Conservation (phyloP, 768 basidiomycete species). For the Mycena belliarum region DNA sequence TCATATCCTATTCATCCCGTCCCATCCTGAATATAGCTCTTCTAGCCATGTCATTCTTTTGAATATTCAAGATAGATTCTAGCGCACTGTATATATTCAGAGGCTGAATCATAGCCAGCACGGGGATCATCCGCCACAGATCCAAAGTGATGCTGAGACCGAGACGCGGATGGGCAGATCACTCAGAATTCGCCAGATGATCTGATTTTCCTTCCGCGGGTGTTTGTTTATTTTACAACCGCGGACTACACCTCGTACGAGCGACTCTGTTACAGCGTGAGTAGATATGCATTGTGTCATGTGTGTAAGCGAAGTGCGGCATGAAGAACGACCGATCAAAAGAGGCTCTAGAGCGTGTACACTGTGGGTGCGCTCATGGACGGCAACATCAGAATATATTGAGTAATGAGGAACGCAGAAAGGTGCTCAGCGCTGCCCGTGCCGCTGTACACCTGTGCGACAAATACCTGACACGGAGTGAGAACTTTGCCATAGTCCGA, state of each 20-base stretch:
- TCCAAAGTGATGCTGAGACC: no score
- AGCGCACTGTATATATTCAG: no score
- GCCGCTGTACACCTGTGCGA: constrained; percentile 68
- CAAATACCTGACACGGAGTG: constrained; percentile 44
- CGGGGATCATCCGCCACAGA: no score
- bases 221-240: neutral
- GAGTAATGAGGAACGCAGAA: constrained; percentile 64
- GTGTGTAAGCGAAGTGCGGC: neutral
- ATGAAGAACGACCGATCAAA: constrained; percentile 27
- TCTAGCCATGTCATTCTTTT: no score
- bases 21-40: no score
- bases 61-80: no score
- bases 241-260: neutral
- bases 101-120: no score
- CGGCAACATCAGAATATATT: constrained; percentile 53
- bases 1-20: no score
- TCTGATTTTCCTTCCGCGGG: no score
- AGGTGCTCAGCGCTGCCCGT: constrained; percentile 65
- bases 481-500: neutral
- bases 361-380: constrained; percentile 53
- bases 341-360: constrained; percentile 44
- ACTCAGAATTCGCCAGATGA: no score
- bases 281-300: neutral
- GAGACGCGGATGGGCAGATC: no score
- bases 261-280: neutral